These are phyloP conservation scores for Metschnikowia colocasiae DNA, from an alignment of 805 yeast genomes.

Conservation along the genomic window DNA sequence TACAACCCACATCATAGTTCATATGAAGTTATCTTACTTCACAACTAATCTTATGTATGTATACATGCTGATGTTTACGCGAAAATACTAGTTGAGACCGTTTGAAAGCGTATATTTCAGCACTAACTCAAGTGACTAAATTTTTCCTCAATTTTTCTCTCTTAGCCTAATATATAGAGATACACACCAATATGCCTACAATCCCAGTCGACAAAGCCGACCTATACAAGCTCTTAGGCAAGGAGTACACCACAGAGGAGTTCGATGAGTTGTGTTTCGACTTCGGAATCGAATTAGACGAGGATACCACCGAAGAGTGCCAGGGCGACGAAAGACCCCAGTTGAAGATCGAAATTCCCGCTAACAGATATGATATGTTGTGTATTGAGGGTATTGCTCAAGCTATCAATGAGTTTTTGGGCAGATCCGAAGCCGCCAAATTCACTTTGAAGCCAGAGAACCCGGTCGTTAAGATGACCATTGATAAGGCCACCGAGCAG, in stretches of 20 bases:
- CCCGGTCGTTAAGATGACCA: conserved; percentile 62
- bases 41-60: background rate
- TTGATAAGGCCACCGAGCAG: conserved; percentile 67
- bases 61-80: conserved; percentile 6
- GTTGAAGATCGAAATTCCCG: conserved; percentile 93
- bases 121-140: conserved; percentile 13
- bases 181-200: conserved; percentile 74
- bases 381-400: conserved; percentile 98
- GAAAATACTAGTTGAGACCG: background rate
- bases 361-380: conserved; percentile 96
- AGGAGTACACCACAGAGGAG: conserved; percentile 68
- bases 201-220: conserved; percentile 93
- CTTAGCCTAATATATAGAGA: conserved; percentile 2
- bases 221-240: conserved; percentile 72
- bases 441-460: conserved; percentile 59
- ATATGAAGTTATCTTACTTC: background rate
- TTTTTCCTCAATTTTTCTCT: conserved; percentile 14
- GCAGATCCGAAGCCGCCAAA: conserved; percentile 59
- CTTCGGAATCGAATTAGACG: conserved; percentile 96
- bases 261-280: conserved; percentile 97
- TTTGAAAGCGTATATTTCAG: conserved; percentile 13
- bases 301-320: conserved; percentile 84
- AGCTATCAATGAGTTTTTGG: conserved; percentile 87
- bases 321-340: conserved; percentile 87
- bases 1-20: background rate